phyloP scores from a whole-genome alignment of 2,329 filamentous ascomycete species.

The Microdochium nivale region DNA sequence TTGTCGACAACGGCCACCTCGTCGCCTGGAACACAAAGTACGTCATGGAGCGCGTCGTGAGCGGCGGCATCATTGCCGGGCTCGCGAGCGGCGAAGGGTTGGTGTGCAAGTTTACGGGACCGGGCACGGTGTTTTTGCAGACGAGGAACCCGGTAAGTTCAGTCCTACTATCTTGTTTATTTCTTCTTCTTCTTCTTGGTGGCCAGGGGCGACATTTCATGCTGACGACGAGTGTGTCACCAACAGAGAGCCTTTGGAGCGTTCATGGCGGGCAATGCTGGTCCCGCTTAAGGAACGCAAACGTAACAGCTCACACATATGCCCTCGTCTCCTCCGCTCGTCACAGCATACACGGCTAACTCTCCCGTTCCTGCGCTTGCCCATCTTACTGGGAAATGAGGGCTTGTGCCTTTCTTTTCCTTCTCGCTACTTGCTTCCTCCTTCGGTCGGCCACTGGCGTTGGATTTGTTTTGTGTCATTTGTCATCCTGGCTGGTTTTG shows the following conservation, averaged over 20 bases:
- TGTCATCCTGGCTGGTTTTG: too few species aligned
- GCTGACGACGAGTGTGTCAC: conserved; percentile 4
- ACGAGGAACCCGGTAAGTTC: conserved; percentile 72
- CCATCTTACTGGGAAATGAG: too few species aligned
- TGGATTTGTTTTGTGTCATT: too few species aligned
- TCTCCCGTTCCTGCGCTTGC: too few species aligned
- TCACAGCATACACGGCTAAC: too few species aligned
- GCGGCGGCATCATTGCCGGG: conserved; percentile 86
- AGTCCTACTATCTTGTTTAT: not conserved
- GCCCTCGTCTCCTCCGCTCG: too few species aligned
- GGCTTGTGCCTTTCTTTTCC: too few species aligned
- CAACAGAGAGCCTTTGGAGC: conserved; percentile 40
- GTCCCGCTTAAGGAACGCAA: conserved; percentile 14
- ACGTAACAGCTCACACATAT: too few species aligned
- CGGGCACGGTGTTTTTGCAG: conserved; percentile 86
- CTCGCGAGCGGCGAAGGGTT: conserved; percentile 76
- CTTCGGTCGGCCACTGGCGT: too few species aligned
- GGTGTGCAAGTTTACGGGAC: conserved; percentile 89
- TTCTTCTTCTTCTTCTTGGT: too few species aligned
- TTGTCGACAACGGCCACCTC: conserved; percentile 86
- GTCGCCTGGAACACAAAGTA: conserved; percentile 98
- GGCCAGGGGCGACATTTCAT: too few species aligned
- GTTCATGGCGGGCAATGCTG: conserved; percentile 40
- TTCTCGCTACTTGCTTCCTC: too few species aligned
- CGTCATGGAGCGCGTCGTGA: conserved; percentile 78